Evolutionary conservation across 441 rosid species (phyloP), one percentile per base, ranked within the genome.

Genomic region (Hura crepitans): DNA sequence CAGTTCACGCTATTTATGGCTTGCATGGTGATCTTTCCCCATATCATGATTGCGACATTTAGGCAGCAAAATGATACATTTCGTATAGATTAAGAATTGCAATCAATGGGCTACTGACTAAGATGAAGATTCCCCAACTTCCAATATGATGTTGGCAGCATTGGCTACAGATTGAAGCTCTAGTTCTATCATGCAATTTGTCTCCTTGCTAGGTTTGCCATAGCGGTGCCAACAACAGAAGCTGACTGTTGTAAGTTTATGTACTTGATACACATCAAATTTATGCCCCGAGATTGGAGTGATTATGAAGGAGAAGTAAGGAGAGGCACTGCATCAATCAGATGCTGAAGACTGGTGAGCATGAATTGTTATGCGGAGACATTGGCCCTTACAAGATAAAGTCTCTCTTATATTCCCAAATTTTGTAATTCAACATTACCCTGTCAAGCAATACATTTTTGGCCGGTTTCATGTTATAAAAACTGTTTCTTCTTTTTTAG

Each of bases 1-100:
- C 94, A 94, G 99, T 92, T 92, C 81, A 94, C 99, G 15, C 85
- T 90, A 70, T 90, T 92, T 80, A 95, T 95, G 97, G 96, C 96
- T 63, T 85, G 86, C 86, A 86, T 95, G 83, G 90, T 95, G 70
- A 78, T 92, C 61, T 81, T 86, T 75, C 99, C 97, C 46, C 83
- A 87, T 72, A 71, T 91, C 27, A 80, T 90, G 91, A 86, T 90
- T 65, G 91, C 83, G 77, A 87, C 78, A 54, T 84, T 88, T 74
- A 90, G 88, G 83, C 85, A 81, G 10, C 96, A 85, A 76, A 80
- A 81, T 74, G 93, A 88, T 46, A 84, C 75, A 56, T 82, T 89
- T 72, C 94, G 97, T 28, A 82, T 78, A 80, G 97, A 95, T 84
- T 95, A 81, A 82, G 73, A 56, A 66, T 51, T 61, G n/a, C 69